Base-by-base conservation (phyloP, 441 rosid genomes). In the Eugenia klotzschiana region DNA sequence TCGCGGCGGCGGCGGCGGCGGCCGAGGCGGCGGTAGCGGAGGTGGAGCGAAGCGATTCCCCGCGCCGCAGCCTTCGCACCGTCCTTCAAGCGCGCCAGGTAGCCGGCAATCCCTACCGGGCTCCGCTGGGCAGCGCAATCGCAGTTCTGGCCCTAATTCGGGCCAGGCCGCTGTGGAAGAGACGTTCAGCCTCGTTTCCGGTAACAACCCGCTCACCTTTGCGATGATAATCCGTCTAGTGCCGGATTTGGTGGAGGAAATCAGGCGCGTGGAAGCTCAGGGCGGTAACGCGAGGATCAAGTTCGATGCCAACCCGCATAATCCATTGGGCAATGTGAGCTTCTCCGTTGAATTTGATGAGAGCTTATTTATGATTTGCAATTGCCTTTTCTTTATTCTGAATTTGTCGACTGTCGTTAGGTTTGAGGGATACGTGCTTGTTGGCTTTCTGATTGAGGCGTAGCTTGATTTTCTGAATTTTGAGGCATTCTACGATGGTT, bases 171-270 rank as follows among this genome's bases (percentile, higher is more conserved):
- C 93, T 26, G 90, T 84, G 57, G 96, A 93, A 87, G 98, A 94
- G 90, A 89, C 87, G 7, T 97, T 93, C 82, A 92, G 91, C 41
- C 93, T 97, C 55, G 89, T 95, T 53, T 90, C 94, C 2, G 96
- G 95, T 5, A 93, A 92, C 80, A 89, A 83, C 52, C 91, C 96
- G 6, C 87, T 85, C 58, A 94, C 93, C 57, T 97, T 95, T 73
- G 94, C 93, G 20, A 94, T 93, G 98, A 94, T 94, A 40, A 94
- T 97, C 80, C 87, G 94, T 85, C 83, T 97, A 83, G 90, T 92
- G 27, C 99, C 99, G 51, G 99, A 93, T 82, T 89, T 97, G 91
- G 94, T 95, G 79, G 97, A 97, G 51, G 98, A 97, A 95, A 95
- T 97, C 89, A 93, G 90, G 87, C 91, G 92, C 77, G 88, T 90